Conservation (phyloP, 2,329 filamentous ascomycete species). For the Talaromyces sp. region DNA sequence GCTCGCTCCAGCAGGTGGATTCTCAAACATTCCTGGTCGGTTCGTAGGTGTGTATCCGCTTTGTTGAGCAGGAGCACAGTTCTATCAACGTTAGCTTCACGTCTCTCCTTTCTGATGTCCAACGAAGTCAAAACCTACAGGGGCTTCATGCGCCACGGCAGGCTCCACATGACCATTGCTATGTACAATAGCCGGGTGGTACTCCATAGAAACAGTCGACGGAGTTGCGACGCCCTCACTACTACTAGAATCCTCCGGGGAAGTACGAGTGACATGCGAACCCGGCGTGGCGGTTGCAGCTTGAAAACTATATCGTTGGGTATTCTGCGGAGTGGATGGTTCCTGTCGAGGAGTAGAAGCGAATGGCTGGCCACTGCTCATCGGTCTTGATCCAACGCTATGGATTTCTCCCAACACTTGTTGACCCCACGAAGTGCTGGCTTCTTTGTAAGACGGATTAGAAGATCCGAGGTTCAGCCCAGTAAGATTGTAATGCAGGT, state of each 20-base stretch:
- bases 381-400: conserved; percentile 34
- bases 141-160: conserved; percentile 21
- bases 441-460: conserved; percentile 28
- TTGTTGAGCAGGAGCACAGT: conserved; percentile 29
- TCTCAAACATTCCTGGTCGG: conserved; percentile 28
- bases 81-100: conserved; percentile 22
- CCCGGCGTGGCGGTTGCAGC: conserved; percentile 30
- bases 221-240: conserved; percentile 49
- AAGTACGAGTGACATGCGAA: conserved; percentile 36
- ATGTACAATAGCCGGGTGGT: conserved; percentile 48
- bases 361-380: conserved; percentile 17
- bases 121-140: conserved; percentile 7
- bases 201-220: conserved; percentile 46
- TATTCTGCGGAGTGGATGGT: conserved; percentile 23
- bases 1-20: conserved; percentile 28
- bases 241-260: conserved; percentile 49
- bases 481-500: conserved; percentile 44
- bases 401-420: conserved; percentile 43
- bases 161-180: conserved; percentile 48
- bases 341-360: conserved; percentile 12
- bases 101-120: background rate
- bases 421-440: conserved; percentile 41
- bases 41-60: conserved; percentile 26
- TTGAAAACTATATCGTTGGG: conserved; percentile 34
- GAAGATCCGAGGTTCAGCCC: conserved; percentile 40